Percentiles rank a stretch among this genome's conserved stretches.
Evolutionary conservation across 345 rosid genomes (phyloP).

Genomic region (Camelina hispida): DNA sequence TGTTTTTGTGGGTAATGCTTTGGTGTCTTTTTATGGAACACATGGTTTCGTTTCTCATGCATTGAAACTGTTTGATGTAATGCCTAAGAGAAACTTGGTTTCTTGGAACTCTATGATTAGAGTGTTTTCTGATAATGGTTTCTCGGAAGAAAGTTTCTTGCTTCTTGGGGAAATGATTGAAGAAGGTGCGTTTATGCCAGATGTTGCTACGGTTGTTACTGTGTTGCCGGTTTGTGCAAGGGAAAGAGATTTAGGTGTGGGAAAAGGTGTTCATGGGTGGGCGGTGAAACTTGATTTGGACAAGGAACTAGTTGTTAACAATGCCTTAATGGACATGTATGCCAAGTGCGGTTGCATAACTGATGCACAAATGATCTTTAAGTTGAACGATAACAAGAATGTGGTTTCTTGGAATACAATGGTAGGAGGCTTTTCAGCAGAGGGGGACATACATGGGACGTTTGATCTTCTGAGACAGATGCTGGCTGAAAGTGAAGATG

Average conservation of each 20-base stretch:
- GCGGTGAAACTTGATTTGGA: constrained; percentile 58
- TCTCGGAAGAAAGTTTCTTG: constrained; percentile 46
- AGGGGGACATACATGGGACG: constrained; percentile 47
- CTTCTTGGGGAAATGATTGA: constrained; percentile 54
- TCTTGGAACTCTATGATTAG: constrained; percentile 71
- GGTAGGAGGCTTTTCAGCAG: constrained; percentile 52
- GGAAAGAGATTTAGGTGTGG: constrained; percentile 50
- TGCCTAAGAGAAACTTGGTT: constrained; percentile 61
- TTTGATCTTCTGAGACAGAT: constrained; percentile 55
- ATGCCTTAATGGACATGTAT: constrained; percentile 68
- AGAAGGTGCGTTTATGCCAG: constrained; percentile 47
- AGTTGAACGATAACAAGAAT: constrained; percentile 49
- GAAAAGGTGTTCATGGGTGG: constrained; percentile 61
- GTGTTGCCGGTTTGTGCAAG: constrained; percentile 59
- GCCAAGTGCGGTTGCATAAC: constrained; percentile 60
- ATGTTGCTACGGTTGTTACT: constrained; percentile 63
- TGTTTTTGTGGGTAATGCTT: constrained; percentile 66
- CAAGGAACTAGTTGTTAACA: constrained; percentile 57
- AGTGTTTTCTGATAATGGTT: constrained; percentile 57
- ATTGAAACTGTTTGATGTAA: constrained; percentile 49
- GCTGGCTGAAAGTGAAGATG: constrained; percentile 43
- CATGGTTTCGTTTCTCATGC: constrained; percentile 54
- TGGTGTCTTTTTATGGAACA: constrained; percentile 61
- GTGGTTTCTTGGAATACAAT: constrained; percentile 71
- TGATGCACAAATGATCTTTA: constrained; percentile 54